These are phyloP conservation scores for Drechslerella coelobrocha DNA, from an alignment of 2,329 filamentous ascomycete genomes.

Conservation along the genomic window DNA sequence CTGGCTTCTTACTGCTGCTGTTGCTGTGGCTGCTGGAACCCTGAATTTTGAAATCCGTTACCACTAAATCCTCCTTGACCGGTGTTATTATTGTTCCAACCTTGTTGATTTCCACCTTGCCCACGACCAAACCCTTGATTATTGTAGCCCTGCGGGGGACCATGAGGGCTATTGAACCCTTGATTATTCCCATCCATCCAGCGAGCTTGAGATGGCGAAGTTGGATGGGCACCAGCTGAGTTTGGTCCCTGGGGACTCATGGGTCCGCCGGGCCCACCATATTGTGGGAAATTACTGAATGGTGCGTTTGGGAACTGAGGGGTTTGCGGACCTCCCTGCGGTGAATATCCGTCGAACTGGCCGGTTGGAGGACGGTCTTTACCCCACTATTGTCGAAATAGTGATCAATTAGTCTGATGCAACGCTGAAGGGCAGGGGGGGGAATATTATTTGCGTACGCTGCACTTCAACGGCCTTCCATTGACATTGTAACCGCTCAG, in stretches of 20 bases:
- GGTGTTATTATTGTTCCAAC: slow-evolving; percentile 38
- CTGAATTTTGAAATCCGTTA: slow-evolving; percentile 44
- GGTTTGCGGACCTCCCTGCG: slow-evolving; percentile 74
- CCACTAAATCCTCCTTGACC: slow-evolving; percentile 45
- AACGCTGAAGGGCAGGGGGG: slow-evolving; percentile 3
- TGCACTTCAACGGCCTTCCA: slow-evolving; percentile 95
- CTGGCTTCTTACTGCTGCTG: slow-evolving; percentile 35
- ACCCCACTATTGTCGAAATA: slow-evolving; percentile 77
- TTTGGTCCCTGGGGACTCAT: slow-evolving; percentile 62
- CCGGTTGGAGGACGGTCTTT: slow-evolving; percentile 94
- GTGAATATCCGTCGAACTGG: slow-evolving; percentile 81
- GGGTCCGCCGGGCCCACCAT: slow-evolving; percentile 72
- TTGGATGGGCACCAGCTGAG: slow-evolving; percentile 40
- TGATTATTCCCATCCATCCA: slow-evolving; percentile 46
- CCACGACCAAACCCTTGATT: slow-evolving; percentile 47
- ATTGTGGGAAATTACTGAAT: slow-evolving; percentile 88
- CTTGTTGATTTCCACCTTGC: slow-evolving; percentile 42
- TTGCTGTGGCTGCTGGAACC: slow-evolving; percentile 46
- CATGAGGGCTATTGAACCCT: slow-evolving; percentile 48
- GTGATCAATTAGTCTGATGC: slow-evolving; percentile 53
- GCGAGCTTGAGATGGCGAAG: slow-evolving; percentile 41
- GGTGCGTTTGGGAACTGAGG: slow-evolving; percentile 77
- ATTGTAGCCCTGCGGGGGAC: slow-evolving; percentile 39
- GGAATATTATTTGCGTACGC: slow-evolving; percentile 71
- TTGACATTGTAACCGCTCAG: slow-evolving; percentile 98